Evolutionary conservation across 805 yeast genomes (phyloP), one percentile per base, ranked within the genome.

Genomic region (Candida ascalaphidarum): DNA sequence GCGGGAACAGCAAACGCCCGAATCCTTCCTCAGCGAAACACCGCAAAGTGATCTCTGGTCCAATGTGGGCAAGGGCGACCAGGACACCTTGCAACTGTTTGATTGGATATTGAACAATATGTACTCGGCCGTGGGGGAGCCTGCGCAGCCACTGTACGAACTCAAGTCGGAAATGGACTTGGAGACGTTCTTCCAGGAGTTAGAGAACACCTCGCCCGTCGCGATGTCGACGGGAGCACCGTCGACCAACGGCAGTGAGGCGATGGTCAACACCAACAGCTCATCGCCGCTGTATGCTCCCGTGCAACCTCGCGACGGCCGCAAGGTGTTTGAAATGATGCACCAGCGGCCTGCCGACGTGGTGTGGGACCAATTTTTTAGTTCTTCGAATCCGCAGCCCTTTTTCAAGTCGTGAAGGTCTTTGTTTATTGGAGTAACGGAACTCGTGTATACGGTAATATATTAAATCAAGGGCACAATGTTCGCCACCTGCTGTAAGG

Each of bases 321-420:
- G 65, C 35, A 57, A 62, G 28, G 66, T 77, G 13, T 73, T 65
- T 43, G 81, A 77, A 40, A 54, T 79, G 58, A 67, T 79, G 35
- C 70, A 66, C 41, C 79, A 71, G 44, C 69, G 76, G 26, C 77
- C 81, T 4, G 66, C 73, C 3, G 84, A 77, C 31, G 61, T 75
- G 15, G 75, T 78, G 19, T 77, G 84, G 81, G 83, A 75, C 29
- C 81, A 74, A 39, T 71, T 72, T 39, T 74, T 76, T 44, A 54
- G 68, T 5, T 32, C 17, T 21, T 21, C 29, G 22, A 8, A 7
- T 17, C 8, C 6, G 18, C 8, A 17, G 18, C 8, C 6, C 8
- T 17, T 17, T 17, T 17, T 17, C 8, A 17, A 17, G 18, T 8
- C 8, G 18, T 7, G 8, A 17, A 17, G 18, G 8, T 17, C 18